Conservation (phyloP, 2,329 filamentous ascomycete genomes). For the Lithohypha guttulata region DNA sequence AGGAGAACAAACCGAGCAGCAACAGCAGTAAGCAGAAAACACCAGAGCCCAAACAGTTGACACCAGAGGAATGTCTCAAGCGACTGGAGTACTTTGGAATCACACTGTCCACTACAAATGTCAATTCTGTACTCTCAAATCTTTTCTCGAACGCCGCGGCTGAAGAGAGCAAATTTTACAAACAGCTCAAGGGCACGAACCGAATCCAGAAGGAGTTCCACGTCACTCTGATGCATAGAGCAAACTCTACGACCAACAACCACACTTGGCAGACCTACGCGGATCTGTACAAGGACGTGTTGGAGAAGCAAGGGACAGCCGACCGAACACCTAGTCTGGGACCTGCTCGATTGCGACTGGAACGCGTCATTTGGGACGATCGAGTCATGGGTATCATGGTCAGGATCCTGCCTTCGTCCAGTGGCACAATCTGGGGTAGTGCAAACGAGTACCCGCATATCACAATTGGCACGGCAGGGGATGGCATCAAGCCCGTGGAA, state of each 20-base stretch:
- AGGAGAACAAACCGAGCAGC: slow-evolving; percentile 21
- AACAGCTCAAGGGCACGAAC: slow-evolving; percentile 58
- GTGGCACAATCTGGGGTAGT: slow-evolving; percentile 51
- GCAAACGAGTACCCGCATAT: slow-evolving; percentile 75
- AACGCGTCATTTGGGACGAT: slow-evolving; percentile 68
- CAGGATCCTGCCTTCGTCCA: slow-evolving; percentile 44
- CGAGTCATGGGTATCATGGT: slow-evolving; percentile 87
- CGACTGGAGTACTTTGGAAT: slow-evolving; percentile 59
- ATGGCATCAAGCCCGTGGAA: slow-evolving; percentile 77
- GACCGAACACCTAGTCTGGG: slow-evolving; percentile 27
- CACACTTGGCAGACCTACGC: slow-evolving; percentile 67
- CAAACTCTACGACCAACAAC: slow-evolving; percentile 47
- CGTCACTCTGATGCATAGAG: slow-evolving; percentile 83
- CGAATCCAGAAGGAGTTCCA: slow-evolving; percentile 82
- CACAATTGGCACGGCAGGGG: slow-evolving; percentile 71
- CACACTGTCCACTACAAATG: slow-evolving; percentile 40
- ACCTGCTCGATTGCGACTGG: slow-evolving; percentile 41
- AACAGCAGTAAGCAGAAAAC: slow-evolving; percentile 18
- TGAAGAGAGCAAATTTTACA: slow-evolving; percentile 57
- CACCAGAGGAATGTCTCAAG: slow-evolving; percentile 28
- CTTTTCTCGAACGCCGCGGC: slow-evolving; percentile 52
- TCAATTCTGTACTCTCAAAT: slow-evolving; percentile 53
- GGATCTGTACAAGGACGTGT: slow-evolving; percentile 40
- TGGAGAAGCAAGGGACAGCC: slow-evolving; percentile 22
- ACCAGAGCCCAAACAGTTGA: slow-evolving; percentile 23